Percentiles rank a stretch among this genome's conserved stretches.
phyloP scores from a whole-genome alignment of 139 green algal genomes.

The Pseudopediastrum boryanum region DNA sequence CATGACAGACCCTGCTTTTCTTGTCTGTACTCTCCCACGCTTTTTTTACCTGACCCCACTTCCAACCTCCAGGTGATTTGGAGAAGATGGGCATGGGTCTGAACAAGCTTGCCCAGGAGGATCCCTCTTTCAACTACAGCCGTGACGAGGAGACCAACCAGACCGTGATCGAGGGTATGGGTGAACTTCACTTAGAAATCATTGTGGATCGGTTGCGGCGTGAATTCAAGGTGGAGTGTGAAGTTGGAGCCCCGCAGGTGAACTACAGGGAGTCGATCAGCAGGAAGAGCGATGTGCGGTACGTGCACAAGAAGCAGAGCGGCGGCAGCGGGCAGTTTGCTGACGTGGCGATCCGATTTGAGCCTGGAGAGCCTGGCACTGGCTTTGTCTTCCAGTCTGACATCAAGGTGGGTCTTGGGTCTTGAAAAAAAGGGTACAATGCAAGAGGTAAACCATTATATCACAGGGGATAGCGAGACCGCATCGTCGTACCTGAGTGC shows the following conservation, averaged over 20 bases:
- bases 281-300: constrained; percentile 75
- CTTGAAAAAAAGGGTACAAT: neutral
- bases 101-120: constrained; percentile 97
- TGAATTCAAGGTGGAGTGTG: constrained; percentile 98
- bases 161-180: constrained; percentile 98
- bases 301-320: constrained; percentile 99
- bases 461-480: too few relatives aligned
- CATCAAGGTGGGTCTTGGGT: constrained; percentile 98
- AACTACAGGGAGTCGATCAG: constrained; percentile 99
- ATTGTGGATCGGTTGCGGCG: constrained; percentile 96
- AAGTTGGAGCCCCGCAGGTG: constrained; percentile 92
- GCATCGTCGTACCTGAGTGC: too few relatives aligned
- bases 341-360: constrained; percentile 94
- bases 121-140: constrained; percentile 95
- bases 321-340: constrained; percentile 97
- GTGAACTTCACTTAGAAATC: constrained; percentile 99
- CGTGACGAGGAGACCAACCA: constrained; percentile 97
- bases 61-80: constrained; percentile 28
- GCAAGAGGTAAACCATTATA: too few relatives aligned
- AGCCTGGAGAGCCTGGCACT: constrained; percentile 91
- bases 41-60: too few relatives aligned
- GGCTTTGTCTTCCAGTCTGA: constrained; percentile 96
- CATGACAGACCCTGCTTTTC: neutral
- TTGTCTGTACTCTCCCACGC: neutral
- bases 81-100: constrained; percentile 95